Percentiles rank a stretch among this genome's conserved stretches.
Conservation (phyloP, 179 eudicot genomes). For the Silene coronaria region DNA sequence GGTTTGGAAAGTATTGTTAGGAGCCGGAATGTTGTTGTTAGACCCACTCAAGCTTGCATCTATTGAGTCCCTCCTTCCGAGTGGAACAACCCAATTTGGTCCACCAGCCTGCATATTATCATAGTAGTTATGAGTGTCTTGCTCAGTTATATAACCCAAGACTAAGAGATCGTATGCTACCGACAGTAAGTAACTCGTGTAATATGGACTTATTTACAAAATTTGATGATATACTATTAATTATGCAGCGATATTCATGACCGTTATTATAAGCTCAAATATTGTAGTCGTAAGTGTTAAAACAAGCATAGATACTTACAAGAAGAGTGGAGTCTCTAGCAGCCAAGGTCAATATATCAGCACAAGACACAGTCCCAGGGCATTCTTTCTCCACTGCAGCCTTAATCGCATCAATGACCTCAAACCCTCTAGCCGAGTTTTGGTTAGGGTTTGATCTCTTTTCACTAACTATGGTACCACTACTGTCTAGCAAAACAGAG, state of each 20-base stretch:
- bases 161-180: too few relatives aligned
- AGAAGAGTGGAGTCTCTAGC: slow-evolving; percentile 70
- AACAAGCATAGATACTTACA: slow-evolving; percentile 28
- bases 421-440: slow-evolving; percentile 65
- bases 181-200: too few relatives aligned
- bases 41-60: slow-evolving; percentile 84
- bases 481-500: slow-evolving; percentile 60
- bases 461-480: slow-evolving; percentile 49
- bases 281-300: too few relatives aligned
- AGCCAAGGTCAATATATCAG: slow-evolving; percentile 68
- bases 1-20: slow-evolving; percentile 78
- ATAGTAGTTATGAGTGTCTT: too few relatives aligned
- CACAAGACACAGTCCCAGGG: slow-evolving; percentile 72
- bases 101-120: slow-evolving; percentile 37
- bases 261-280: too few relatives aligned
- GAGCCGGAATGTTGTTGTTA: slow-evolving; percentile 82
- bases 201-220: too few relatives aligned
- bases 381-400: slow-evolving; percentile 61
- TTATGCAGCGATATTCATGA: too few relatives aligned
- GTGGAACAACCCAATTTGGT: slow-evolving; percentile 75
- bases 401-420: slow-evolving; percentile 68
- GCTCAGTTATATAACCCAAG: neutral
- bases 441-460: slow-evolving; percentile 54
- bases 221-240: too few relatives aligned
- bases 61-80: slow-evolving; percentile 78